phyloP scores from a whole-genome alignment of 1,139 yeast species.

The Suhomyces maxii region DNA sequence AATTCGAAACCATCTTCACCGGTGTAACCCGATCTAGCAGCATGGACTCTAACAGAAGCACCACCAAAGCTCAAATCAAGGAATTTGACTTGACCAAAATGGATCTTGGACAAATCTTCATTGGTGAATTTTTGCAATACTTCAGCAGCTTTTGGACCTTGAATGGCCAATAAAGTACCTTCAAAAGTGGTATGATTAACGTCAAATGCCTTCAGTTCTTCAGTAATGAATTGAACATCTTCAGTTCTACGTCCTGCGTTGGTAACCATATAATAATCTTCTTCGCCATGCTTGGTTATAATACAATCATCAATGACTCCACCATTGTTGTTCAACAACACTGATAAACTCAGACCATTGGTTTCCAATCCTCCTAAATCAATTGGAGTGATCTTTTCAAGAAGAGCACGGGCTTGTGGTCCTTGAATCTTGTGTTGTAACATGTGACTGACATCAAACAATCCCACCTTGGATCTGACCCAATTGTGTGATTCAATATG shows the following conservation, averaged over 20 bases:
- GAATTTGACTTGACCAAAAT: conserved; percentile 72
- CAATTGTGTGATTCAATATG: conserved; percentile 93
- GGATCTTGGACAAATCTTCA: conserved; percentile 57
- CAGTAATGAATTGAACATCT: conserved; percentile 64
- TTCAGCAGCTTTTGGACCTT: conserved; percentile 81
- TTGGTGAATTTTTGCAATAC: conserved; percentile 65
- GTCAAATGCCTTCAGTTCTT: conserved; percentile 46
- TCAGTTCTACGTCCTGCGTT: conserved; percentile 93
- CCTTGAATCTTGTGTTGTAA: conserved; percentile 82
- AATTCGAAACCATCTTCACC: conserved; percentile 98
- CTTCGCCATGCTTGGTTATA: conserved; percentile 79
- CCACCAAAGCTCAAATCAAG: conserved; percentile 41
- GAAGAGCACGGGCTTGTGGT: conserved; percentile 61
- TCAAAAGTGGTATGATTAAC: conserved; percentile 65
- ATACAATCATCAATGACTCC: conserved; percentile 94
- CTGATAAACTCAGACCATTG: conserved; percentile 73
- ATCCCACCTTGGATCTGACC: conserved; percentile 85
- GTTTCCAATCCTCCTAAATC: conserved; percentile 60
- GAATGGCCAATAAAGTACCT: conserved; percentile 83
- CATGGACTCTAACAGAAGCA: conserved; percentile 46
- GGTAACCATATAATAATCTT: conserved; percentile 85
- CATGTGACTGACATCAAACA: conserved; percentile 97
- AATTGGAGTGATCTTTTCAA: conserved; percentile 83
- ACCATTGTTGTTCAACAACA: conserved; percentile 69
- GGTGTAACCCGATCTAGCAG: conserved; percentile 94